Base-by-base conservation (phyloP, 1,284 basidiomycete species). In the Ceratobasidium sp. region DNA sequence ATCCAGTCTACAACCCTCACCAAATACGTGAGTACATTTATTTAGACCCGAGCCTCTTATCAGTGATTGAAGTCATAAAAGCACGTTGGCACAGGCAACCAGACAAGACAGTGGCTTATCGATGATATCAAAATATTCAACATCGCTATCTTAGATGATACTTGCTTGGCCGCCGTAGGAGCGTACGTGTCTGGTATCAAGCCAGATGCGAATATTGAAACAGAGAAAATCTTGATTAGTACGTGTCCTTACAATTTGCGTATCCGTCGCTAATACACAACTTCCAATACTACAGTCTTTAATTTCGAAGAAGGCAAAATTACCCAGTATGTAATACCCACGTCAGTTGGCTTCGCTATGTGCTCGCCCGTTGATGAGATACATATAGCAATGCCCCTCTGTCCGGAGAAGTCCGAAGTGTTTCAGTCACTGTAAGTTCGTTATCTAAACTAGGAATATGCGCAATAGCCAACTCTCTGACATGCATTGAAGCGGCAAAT, bases 151-250 rank as follows among this genome's bases (percentile, higher is more conserved):
- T 19, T 51, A 6, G 50, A 51, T 17, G 50, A 51, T 17, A n/a
- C 50, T 24, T 6, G 19, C 17, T 4, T 51, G 6, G 24, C 24
- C 19, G 50, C 50, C 50, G 50, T 51, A n/a, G 50, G 50, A 24
- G 17, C 50, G 6, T 51, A 4, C 19, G 19, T 17, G 4, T 19
- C 24, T 51, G 5, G 6, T 4, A 17, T 4, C 5, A 17, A 51
- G 5, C 6, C 17, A 17, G 50, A 24, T 5, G 15, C 24, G 4
- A 4, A 51, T n/a, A 17, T 51, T 6, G 15, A 51, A 17, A 17
- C 50, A 24, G 50, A 51, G 24, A 51, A 51, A 51, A 51, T 51
- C 24, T 24, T 51, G 17, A 51, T 51, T 51, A n/a, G 50, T 51
- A 24, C 19, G 50, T 51, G 24, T 6, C 24, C 50, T 7, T 4